These are phyloP conservation scores for Crithidia bombi DNA, from an alignment of 208 protist genomes.

Conservation along the genomic window DNA sequence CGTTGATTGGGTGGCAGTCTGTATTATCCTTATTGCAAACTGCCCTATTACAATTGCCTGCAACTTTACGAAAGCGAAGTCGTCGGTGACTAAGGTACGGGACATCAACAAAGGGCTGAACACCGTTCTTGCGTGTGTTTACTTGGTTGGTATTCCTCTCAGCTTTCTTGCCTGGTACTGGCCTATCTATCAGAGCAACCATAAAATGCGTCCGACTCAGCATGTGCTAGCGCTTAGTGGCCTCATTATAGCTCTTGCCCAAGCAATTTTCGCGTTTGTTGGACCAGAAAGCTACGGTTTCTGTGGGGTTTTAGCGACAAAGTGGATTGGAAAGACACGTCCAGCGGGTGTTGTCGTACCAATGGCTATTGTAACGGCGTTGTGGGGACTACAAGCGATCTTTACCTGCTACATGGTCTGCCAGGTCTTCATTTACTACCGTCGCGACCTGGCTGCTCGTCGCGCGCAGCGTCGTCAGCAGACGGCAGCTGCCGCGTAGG, in stretches of 20 bases:
- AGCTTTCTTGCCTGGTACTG: conserved; percentile 79
- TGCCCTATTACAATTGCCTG: conserved; percentile 51
- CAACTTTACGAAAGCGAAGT: conserved; percentile 9
- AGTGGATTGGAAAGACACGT: conserved; percentile 41
- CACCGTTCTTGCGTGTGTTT: conserved; percentile 51
- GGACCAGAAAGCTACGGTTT: conserved; percentile 51
- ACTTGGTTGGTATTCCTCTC: conserved; percentile 67
- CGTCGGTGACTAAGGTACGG: background rate
- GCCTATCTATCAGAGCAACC: conserved; percentile 59
- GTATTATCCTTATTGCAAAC: conserved; percentile 60
- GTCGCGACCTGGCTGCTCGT: conserved; percentile 60
- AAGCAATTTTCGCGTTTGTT: conserved; percentile 59
- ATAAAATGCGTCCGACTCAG: conserved; percentile 43
- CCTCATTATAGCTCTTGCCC: conserved; percentile 54
- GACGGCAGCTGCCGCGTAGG: conserved; percentile 10
- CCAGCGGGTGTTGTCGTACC: conserved; percentile 36
- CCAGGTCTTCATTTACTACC: conserved; percentile 69
- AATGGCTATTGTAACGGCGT: conserved; percentile 51
- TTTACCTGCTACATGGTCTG: conserved; percentile 56
- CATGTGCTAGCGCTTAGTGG: conserved; percentile 65
- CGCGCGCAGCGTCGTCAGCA: conserved; percentile 37
- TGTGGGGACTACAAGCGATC: conserved; percentile 53
- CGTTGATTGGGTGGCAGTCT: conserved; percentile 72
- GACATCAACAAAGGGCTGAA: conserved; percentile 49
- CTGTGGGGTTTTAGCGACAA: conserved; percentile 52